Evolutionary conservation across 352 stramenopile genomes (phyloP).

Genomic region (Thraustochytrium sp.): DNA sequence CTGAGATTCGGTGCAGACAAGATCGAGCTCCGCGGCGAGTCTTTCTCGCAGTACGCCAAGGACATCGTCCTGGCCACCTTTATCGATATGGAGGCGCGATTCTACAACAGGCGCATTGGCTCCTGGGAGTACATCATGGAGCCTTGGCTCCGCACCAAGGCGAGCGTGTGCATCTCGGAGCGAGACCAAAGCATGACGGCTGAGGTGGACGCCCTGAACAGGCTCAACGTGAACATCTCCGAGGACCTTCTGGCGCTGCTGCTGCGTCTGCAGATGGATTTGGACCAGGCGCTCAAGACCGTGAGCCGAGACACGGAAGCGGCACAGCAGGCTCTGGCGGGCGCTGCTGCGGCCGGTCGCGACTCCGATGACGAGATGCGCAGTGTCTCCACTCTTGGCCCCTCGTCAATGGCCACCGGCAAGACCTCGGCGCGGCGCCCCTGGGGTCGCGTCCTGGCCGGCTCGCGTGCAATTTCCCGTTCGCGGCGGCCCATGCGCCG

Average conservation of each 20-base stretch:
- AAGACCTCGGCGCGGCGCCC: too few species aligned
- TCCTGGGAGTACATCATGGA: conserved; percentile 40
- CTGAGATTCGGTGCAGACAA: background rate
- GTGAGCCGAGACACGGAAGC: background rate
- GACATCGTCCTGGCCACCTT: background rate
- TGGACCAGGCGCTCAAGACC: background rate
- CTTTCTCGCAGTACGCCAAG: conserved; percentile 4
- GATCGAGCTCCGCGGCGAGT: conserved; percentile 5
- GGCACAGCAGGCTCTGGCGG: background rate
- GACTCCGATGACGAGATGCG: too few species aligned
- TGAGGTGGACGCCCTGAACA: background rate
- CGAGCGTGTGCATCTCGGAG: background rate
- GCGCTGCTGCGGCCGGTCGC: background rate
- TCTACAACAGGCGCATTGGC: conserved; percentile 31
- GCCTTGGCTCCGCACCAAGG: conserved; percentile 17
- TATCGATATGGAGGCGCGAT: conserved; percentile 20
- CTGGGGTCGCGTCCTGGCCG: too few species aligned
- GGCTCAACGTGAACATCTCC: conserved; percentile 20
- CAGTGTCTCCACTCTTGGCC: too few species aligned
- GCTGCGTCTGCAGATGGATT: background rate
- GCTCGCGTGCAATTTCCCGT: too few species aligned
- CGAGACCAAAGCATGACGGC: background rate
- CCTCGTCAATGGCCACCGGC: too few species aligned
- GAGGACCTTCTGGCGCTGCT: conserved; percentile 19
- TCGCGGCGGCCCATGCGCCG: too few species aligned